Conservation (phyloP, 108 stramenopile species). For the Skeletonema potamos region DNA sequence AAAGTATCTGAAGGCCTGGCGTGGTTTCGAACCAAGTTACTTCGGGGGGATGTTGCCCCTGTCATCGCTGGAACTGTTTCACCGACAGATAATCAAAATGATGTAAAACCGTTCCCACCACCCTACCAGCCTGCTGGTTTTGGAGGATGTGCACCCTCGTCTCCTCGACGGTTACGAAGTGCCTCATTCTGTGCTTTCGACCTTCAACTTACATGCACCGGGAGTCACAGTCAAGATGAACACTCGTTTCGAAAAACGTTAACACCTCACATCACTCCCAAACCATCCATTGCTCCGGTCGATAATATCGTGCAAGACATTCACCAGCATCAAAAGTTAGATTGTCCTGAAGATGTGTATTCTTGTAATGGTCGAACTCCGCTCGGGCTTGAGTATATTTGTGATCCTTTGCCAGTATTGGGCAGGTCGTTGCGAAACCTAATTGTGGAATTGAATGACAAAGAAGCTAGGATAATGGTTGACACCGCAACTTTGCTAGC, state of each 20-base stretch:
- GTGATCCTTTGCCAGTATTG: constrained; percentile 39
- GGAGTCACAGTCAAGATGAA: not conserved
- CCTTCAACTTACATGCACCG: not conserved
- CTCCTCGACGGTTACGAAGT: constrained; percentile 21
- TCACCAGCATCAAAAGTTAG: constrained; percentile 33
- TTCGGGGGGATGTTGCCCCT: constrained; percentile 11
- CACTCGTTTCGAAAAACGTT: not conserved
- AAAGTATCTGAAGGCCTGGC: constrained; percentile 26
- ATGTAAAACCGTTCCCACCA: not conserved
- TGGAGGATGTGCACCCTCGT: constrained; percentile 16
- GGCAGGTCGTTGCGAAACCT: constrained; percentile 2
- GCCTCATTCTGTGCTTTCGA: constrained; percentile 11
- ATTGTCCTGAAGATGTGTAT: constrained; percentile 31
- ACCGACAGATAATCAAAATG: not conserved
- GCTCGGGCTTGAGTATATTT: constrained; percentile 39
- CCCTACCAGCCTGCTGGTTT: constrained; percentile 34
- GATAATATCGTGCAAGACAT: constrained; percentile 41
- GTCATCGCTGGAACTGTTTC: not conserved
- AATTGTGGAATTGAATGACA: not conserved
- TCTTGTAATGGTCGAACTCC: constrained; percentile 42
- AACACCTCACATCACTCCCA: not conserved
- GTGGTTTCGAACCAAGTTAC: constrained; percentile 36
- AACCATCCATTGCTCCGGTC: not conserved
- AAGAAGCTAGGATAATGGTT: constrained; percentile 1
- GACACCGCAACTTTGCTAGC: constrained; percentile 26